phyloP scores from a whole-genome alignment of 495 filamentous ascomycete genomes.

The Parathielavia hyrcaniae region DNA sequence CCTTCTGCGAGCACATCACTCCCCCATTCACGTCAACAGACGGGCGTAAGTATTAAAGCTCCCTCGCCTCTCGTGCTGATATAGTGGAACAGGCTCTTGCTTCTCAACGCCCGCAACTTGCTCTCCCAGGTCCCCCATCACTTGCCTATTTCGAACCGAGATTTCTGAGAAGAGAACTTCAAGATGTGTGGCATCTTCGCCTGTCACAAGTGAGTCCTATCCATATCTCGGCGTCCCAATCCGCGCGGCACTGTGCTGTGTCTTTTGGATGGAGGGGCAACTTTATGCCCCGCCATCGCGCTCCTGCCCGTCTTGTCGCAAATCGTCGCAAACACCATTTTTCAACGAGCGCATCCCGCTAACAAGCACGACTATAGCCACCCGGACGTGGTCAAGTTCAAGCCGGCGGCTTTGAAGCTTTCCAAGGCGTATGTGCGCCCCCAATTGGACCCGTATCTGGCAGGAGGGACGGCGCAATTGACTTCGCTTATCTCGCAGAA shows the following conservation, averaged over 20 bases:
- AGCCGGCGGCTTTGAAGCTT: conserved; percentile 91
- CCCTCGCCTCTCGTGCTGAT: conserved; percentile 21
- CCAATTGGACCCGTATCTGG: conserved; percentile 11
- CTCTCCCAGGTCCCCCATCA: conserved; percentile 1
- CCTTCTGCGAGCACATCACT: conserved; percentile 1
- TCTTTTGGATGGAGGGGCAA: conserved; percentile 31
- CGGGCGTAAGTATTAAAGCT: conserved; percentile 25
- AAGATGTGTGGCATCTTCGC: conserved; percentile 84
- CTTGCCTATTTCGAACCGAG: background rate
- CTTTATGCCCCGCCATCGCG: conserved; percentile 20
- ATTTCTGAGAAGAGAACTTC: conserved; percentile 8
- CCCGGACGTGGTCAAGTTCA: conserved; percentile 93
- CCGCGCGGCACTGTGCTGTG: conserved; percentile 7
- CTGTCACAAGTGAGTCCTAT: conserved; percentile 71
- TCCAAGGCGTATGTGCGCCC: conserved; percentile 73
- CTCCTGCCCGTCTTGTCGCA: conserved; percentile 5
- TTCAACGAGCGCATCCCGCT: conserved; percentile 5
- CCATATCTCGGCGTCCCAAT: background rate
- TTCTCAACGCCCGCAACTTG: conserved; percentile 19
- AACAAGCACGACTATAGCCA: conserved; percentile 53
- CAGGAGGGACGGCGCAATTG: conserved; percentile 32
- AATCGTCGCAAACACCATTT: background rate
- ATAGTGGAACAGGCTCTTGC: conserved; percentile 24
- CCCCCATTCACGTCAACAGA: conserved; percentile 1
- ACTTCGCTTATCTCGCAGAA: conserved; percentile 50